phyloP scores from a whole-genome alignment of 2,329 filamentous ascomycete species.

The Aschersonia sp. region DNA sequence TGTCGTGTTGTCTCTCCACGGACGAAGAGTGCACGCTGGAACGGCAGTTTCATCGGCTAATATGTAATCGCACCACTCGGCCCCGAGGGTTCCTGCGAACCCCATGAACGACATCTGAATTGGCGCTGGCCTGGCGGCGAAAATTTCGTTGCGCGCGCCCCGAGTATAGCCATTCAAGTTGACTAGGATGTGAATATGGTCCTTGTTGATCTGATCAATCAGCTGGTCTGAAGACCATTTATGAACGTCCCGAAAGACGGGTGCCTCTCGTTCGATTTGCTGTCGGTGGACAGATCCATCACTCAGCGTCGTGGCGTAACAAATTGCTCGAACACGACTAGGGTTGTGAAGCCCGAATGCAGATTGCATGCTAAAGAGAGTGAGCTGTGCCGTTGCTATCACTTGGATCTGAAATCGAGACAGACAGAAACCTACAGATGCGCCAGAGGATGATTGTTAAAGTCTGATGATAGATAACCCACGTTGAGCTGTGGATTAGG shows the following conservation, averaged over 20 bases:
- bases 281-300: slow-evolving; percentile 79
- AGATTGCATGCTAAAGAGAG: slow-evolving; percentile 64
- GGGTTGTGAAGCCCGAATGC: slow-evolving; percentile 85
- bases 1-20: slow-evolving; percentile 59
- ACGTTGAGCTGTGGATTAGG: slow-evolving; percentile 76
- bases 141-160: slow-evolving; percentile 93
- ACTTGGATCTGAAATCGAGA: not conserved
- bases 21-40: slow-evolving; percentile 65
- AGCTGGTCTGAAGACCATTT: slow-evolving; percentile 73
- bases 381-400: not conserved
- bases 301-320: slow-evolving; percentile 87
- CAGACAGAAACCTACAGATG: slow-evolving; percentile 46
- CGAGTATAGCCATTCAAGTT: slow-evolving; percentile 98
- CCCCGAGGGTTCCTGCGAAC: slow-evolving; percentile 87
- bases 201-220: slow-evolving; percentile 71
- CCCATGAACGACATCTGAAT: slow-evolving; percentile 99
- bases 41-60: slow-evolving; percentile 81
- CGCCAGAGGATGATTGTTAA: slow-evolving; percentile 94
- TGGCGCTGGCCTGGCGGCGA: slow-evolving; percentile 83
- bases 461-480: slow-evolving; percentile 94
- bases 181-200: slow-evolving; percentile 85
- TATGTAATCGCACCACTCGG: slow-evolving; percentile 97
- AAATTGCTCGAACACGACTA: slow-evolving; percentile 65
- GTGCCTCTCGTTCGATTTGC: slow-evolving; percentile 86
- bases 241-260: slow-evolving; percentile 80